Evolutionary conservation across 129 eudicot species (phyloP).

Genomic region (Pulicaria dysenterica): DNA sequence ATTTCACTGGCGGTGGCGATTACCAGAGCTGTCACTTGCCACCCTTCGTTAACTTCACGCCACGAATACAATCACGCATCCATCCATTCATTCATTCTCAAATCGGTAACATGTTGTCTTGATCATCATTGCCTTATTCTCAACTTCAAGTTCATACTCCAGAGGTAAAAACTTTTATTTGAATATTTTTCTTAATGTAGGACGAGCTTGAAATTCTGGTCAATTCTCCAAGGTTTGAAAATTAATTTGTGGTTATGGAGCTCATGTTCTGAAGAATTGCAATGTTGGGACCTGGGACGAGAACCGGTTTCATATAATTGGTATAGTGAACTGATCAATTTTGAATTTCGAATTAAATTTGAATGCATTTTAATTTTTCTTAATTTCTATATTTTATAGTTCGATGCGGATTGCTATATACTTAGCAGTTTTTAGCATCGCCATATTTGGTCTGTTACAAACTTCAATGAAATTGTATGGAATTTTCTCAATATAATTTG

Average conservation of each 20-base stretch:
- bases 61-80: neutral
- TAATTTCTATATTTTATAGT: neutral
- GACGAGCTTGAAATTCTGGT: neutral
- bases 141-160: slow-evolving; percentile 11
- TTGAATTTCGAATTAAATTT: neutral
- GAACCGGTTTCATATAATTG: neutral
- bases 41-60: slow-evolving; percentile 1
- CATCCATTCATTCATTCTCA: neutral
- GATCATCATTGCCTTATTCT: neutral
- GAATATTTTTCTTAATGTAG: slow-evolving; percentile 10
- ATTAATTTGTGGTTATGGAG: slow-evolving; percentile 7
- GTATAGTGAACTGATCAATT: neutral
- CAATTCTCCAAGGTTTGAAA: slow-evolving; percentile 10
- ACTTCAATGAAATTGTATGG: neutral
- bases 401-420: neutral
- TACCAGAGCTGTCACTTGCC: neutral
- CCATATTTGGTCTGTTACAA: neutral
- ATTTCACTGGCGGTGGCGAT: neutral
- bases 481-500: neutral
- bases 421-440: neutral
- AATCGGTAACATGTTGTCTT: slow-evolving; percentile 18
- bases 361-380: neutral
- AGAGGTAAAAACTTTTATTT: neutral
- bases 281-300: slow-evolving; percentile 11
- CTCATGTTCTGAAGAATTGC: slow-evolving; percentile 5